phyloP scores from a whole-genome alignment of 805 yeast genomes.

The Diddensiella caesifluorescens region DNA sequence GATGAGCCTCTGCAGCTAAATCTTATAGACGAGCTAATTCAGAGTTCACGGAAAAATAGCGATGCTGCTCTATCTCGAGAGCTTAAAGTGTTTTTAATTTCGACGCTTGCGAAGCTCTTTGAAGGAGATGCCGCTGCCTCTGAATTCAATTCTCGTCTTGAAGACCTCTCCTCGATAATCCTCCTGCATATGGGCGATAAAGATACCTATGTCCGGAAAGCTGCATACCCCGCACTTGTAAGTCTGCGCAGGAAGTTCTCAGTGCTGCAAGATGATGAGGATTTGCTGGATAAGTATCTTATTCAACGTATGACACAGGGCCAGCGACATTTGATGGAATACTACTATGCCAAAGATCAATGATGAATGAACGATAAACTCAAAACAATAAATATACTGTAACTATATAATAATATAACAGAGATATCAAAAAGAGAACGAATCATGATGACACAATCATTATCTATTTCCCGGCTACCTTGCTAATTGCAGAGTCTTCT shows the following conservation, averaged over 20 bases:
- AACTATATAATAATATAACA: not conserved
- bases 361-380: not conserved
- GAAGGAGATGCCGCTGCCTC: not conserved
- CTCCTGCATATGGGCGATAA: conserved; percentile 16
- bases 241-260: conserved; percentile 11
- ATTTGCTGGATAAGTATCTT: conserved; percentile 11
- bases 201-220: conserved; percentile 27
- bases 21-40: conserved; percentile 9
- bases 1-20: conserved; percentile 1
- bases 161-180: conserved; percentile 11
- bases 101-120: conserved; percentile 13
- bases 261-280: conserved; percentile 12
- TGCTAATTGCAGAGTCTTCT: conserved; percentile 25
- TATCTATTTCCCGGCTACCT: conserved; percentile 21
- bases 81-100: conserved; percentile 8
- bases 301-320: conserved; percentile 23
- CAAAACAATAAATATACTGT: not conserved
- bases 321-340: conserved; percentile 27
- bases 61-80: conserved; percentile 5
- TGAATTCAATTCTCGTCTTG: conserved; percentile 5
- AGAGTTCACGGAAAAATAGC: not conserved
- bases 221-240: conserved; percentile 27
- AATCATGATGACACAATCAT: not conserved
- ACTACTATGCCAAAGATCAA: conserved; percentile 5
- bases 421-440: not conserved